A percentile compares a stretch with the other conserved stretches of the same genome.
Evolutionary conservation across 176 grass and related monocot genomes (phyloP).

Genomic region (Carex scoparia): DNA sequence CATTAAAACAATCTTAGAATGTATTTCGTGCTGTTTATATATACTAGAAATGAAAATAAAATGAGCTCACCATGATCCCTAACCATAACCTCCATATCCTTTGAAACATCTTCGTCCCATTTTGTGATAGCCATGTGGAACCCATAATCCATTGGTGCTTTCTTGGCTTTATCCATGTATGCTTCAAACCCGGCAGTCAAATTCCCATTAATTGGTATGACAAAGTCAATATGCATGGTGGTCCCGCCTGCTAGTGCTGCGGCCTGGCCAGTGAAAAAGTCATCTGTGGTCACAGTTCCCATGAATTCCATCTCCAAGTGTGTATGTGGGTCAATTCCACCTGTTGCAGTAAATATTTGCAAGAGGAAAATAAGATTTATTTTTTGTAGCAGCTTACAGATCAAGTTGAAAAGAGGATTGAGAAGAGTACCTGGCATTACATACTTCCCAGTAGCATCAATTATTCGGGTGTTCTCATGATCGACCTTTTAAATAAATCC

Average conservation of each 20-base stretch:
- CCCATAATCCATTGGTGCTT: slow-evolving; percentile 88
- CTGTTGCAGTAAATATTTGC: slow-evolving; percentile 36
- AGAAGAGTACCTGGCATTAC: slow-evolving; percentile 81
- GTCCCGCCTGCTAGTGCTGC: slow-evolving; percentile 88
- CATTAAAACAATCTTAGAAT: neutral
- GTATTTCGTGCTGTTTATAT: neutral
- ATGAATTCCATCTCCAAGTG: slow-evolving; percentile 97
- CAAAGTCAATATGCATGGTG: slow-evolving; percentile 98
- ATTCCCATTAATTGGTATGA: slow-evolving; percentile 84
- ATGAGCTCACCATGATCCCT: slow-evolving; percentile 71
- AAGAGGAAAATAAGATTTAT: neutral
- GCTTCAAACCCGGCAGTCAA: slow-evolving; percentile 77
- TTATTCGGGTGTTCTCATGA: slow-evolving; percentile 66
- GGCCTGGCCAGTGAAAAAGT: slow-evolving; percentile 87
- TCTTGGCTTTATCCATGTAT: slow-evolving; percentile 67
- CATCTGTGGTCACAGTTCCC: slow-evolving; percentile 79
- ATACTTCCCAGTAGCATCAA: slow-evolving; percentile 92
- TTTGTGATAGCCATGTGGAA: slow-evolving; percentile 98
- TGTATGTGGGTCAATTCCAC: slow-evolving; percentile 94
- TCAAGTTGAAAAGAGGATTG: neutral
- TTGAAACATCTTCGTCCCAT: slow-evolving; percentile 90
- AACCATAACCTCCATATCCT: slow-evolving; percentile 96
- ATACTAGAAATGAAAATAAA: neutral
- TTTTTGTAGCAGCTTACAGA: slow-evolving; percentile 16
- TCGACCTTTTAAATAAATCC: slow-evolving; percentile 41